Percentiles rank a stretch among this genome's conserved stretches.
phyloP scores from a whole-genome alignment of 2,329 filamentous ascomycete genomes.

The Epichloe baconii region DNA sequence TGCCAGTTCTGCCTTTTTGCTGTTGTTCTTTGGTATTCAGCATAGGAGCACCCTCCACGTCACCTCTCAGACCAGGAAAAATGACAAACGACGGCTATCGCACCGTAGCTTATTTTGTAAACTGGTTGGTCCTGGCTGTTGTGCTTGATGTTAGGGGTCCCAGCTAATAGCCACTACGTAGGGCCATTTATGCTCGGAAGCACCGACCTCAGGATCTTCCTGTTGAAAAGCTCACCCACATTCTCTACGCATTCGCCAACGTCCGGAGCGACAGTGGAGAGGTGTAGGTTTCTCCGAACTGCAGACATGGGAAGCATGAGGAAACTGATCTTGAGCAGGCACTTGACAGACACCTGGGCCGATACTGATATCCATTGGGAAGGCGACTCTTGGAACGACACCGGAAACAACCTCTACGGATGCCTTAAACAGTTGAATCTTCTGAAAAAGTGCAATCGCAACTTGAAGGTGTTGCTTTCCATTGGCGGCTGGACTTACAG shows the following conservation, averaged over 20 bases:
- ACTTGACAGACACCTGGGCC: conserved; percentile 49
- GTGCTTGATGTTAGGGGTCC: neutral
- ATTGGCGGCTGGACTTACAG: conserved; percentile 93
- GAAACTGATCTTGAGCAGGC: conserved; percentile 13
- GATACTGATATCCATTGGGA: conserved; percentile 64
- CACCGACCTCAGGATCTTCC: conserved; percentile 78
- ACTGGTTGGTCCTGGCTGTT: conserved; percentile 34
- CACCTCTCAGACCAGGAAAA: neutral
- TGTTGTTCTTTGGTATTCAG: neutral
- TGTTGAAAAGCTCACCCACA: conserved; percentile 68
- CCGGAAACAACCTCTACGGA: conserved; percentile 72
- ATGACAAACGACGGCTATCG: conserved; percentile 35
- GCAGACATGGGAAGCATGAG: neutral
- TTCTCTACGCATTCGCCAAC: conserved; percentile 87
- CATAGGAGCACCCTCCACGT: neutral
- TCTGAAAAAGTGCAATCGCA: conserved; percentile 66
- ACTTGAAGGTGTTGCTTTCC: conserved; percentile 73
- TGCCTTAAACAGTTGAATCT: conserved; percentile 81
- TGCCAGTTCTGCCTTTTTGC: neutral
- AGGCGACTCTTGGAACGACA: conserved; percentile 56
- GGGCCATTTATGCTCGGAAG: conserved; percentile 77
- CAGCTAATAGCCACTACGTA: conserved; percentile 8
- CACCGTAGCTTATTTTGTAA: conserved; percentile 61
- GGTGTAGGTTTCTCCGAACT: conserved; percentile 37
- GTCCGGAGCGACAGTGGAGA: conserved; percentile 67